Evolutionary conservation across 2,329 filamentous ascomycete species (phyloP).

Genomic region (Fusarium devonianum): DNA sequence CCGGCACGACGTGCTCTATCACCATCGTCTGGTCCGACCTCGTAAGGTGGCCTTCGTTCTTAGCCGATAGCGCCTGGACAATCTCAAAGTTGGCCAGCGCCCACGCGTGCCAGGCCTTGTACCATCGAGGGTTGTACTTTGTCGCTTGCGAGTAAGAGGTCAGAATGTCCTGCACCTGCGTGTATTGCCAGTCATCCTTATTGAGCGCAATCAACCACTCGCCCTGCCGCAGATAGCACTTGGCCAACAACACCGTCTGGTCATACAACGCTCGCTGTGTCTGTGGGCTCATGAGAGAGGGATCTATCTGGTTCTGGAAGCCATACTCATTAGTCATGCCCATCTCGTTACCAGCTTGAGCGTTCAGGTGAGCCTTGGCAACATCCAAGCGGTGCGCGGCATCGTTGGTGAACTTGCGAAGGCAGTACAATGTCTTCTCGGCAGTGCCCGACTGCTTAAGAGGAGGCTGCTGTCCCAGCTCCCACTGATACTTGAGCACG

Average conservation of each 20-base stretch:
- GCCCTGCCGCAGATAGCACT: constrained; percentile 94
- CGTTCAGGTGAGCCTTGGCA: constrained; percentile 58
- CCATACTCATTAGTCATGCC: constrained; percentile 57
- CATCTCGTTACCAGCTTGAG: constrained; percentile 56
- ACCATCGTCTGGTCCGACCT: constrained; percentile 69
- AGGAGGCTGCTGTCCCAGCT: constrained; percentile 71
- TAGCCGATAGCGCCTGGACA: constrained; percentile 79
- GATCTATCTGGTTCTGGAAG: constrained; percentile 57
- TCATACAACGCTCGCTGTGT: constrained; percentile 63
- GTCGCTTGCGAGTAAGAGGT: constrained; percentile 92
- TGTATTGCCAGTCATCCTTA: constrained; percentile 87
- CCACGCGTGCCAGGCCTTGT: constrained; percentile 99
- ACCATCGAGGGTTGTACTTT: constrained; percentile 92
- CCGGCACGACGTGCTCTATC: constrained; percentile 89
- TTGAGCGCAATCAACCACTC: constrained; percentile 92
- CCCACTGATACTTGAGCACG: constrained; percentile 97
- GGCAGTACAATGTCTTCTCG: constrained; percentile 64
- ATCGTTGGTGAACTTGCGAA: constrained; percentile 68
- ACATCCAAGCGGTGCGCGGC: constrained; percentile 62
- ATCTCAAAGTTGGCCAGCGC: constrained; percentile 98
- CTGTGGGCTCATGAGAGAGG: constrained; percentile 55
- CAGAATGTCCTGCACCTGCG: constrained; percentile 86
- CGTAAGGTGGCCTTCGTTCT: constrained; percentile 61
- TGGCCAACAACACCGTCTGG: constrained; percentile 79
- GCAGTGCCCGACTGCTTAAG: constrained; percentile 54